Base-by-base conservation (phyloP, 768 basidiomycete genomes). In the Suillus subaureus region DNA sequence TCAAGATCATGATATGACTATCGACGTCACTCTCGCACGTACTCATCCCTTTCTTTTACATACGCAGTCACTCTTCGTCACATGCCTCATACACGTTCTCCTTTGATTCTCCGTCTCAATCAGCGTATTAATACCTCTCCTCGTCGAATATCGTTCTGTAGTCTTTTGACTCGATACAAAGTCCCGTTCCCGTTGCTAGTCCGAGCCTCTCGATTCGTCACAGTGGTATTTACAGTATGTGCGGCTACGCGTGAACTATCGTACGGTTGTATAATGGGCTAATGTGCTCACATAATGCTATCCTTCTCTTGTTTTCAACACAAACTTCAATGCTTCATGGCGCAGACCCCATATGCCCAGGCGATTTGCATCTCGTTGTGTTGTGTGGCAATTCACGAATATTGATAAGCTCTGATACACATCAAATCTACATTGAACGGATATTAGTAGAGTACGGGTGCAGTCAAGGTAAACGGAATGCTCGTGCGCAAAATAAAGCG, bases 371-470 rank as follows among this genome's bases (percentile, higher is more conserved):
- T 21, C 54, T 55, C 31, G 6, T 55, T 55, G 31, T 33, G 31
- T 54, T 54, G 6, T 12, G 18, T 3, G 18, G 11, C 18, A 54
- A 21, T 31, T 54, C 31, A 33, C 16, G 2, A 28, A 18, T 52
- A 31, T 28, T 2, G 28, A 31, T 54, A 18, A 21, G 31, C 21
- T 54, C 54, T 33, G 54, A n/a, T 18, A 55, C 31, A 31, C 31
- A 55, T 55, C 21, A 55, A 55, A 55, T 55, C 54, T 55, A 55
- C 54, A 55, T 55, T 55, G 31, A 33, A 55, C 21, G 11, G 26
- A 60, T 60, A 60, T 60, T 60, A 60, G 26, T 60, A 42, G 26
- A 28, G 39, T 60, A 60, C 26, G 58, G 31, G 37, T 58, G 58
- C 37, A 58, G 16, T 40, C 57, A 40, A 26, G 37, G 31, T 26